Percentiles rank a stretch among this genome's conserved stretches.
These are phyloP conservation scores for Schizosaccharomyces octosporus DNA, from an alignment of 805 yeast genomes.

Conservation along the genomic window DNA sequence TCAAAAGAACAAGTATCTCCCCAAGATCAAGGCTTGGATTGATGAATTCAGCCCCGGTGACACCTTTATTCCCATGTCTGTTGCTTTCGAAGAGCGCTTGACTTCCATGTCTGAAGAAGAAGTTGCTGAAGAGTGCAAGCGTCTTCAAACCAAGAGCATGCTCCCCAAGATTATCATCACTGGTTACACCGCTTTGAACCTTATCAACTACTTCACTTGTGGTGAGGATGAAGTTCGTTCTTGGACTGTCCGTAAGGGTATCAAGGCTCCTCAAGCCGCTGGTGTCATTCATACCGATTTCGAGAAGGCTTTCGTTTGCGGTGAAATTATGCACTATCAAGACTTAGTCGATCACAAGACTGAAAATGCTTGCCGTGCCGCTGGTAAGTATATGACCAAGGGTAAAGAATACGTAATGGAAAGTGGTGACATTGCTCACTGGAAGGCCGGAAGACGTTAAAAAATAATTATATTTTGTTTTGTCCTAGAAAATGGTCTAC, in stretches of 20 bases:
- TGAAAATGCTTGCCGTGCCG: slow-evolving; percentile 59
- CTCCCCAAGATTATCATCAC: slow-evolving; percentile 64
- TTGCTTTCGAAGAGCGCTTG: slow-evolving; percentile 73
- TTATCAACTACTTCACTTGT: slow-evolving; percentile 85
- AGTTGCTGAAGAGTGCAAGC: slow-evolving; percentile 51
- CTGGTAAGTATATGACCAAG: slow-evolving; percentile 71
- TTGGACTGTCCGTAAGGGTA: slow-evolving; percentile 85
- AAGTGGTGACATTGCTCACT: slow-evolving; percentile 78
- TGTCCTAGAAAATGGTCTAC: not conserved
- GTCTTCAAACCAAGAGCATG: slow-evolving; percentile 48
- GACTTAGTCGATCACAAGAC: slow-evolving; percentile 58
- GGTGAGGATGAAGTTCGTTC: slow-evolving; percentile 94
- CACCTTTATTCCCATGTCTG: slow-evolving; percentile 76
- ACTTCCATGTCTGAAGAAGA: slow-evolving; percentile 70
- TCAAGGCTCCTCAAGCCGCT: slow-evolving; percentile 95
- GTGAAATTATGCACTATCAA: slow-evolving; percentile 68
- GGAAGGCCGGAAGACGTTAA: slow-evolving; percentile 1
- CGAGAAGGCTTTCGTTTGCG: slow-evolving; percentile 82
- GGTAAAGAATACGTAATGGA: slow-evolving; percentile 90
- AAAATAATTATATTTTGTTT: not conserved
- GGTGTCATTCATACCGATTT: slow-evolving; percentile 93
- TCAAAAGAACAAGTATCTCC: slow-evolving; percentile 68
- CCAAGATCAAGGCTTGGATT: slow-evolving; percentile 74
- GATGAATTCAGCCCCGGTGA: slow-evolving; percentile 71
- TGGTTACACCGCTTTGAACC: slow-evolving; percentile 67